Evolutionary conservation across 208 protist genomes (phyloP), one percentile per base, ranked within the genome.

Genomic region (Phytomonas sp.): DNA sequence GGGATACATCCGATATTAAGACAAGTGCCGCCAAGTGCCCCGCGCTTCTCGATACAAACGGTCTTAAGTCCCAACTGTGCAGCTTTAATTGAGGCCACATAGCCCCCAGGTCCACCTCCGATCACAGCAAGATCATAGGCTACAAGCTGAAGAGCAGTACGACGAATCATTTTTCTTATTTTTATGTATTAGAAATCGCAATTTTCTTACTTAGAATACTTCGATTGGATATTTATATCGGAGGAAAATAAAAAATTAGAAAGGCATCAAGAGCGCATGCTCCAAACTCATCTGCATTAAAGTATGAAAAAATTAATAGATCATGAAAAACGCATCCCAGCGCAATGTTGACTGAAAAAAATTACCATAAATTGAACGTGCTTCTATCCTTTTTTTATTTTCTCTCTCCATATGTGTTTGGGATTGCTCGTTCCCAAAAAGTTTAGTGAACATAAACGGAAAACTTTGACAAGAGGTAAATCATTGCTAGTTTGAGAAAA

Each of bases 1-100:
- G 99, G 99, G 75, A 99, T 99, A 91, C 98, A 99, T 36, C 97
- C 98, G 36, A 99, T 98, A 81, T 99, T 99, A n/a, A 99, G 89
- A 90, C 99, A 99, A 23, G 98, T 99, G 70, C 98, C 98, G 34
- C 99, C 99, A 28, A 99, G 93, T 43, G 88, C 68, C 34, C 98
- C 98, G 70, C 98, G 91, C 85, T 98, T 99, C 80, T 99, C 99
- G 33, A 99, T 81, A 79, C 99, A 99, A 13, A 97, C 92, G 0
- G 97, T 97, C 73, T 99, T 99, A 37, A 99, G 75, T 32, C 98
- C 99, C 6, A 99, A 88, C 89, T 99, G 99, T 17, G 97, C 98
- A 32, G 99, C 99, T 79, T 99, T 99, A 81, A 99, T 99, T 43
- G 99, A 98, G 15, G 97, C 98, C 56, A 99, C 98, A 80, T 99